Evolutionary conservation across 1,284 basidiomycete species (phyloP), one percentile per base, ranked within the genome.

Genomic region (Pyrrhoderma noxium): DNA sequence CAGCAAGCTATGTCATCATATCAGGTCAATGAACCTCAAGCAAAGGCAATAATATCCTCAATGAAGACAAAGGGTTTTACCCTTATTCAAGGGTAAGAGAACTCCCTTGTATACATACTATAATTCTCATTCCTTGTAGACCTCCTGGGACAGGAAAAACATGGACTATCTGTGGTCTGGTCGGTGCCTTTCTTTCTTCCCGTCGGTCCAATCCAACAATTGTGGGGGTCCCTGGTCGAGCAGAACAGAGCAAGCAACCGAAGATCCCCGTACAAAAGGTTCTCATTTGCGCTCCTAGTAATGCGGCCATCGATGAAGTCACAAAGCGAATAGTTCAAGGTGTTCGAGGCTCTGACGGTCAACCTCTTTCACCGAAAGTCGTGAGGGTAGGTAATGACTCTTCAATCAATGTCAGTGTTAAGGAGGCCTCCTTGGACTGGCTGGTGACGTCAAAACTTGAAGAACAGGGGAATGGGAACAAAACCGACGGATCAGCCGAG

Each of bases 91-190:
- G 96, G 95, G 93, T 94, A 62, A 57, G 79, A 68, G 16, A 16
- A 23, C n/a, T 45, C 50, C 43, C 8, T 31, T 38, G 0, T 14
- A 19, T 27, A 13, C 1, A 19, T 23, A 18, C 45, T 7, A 14
- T 37, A 31, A 13, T 46, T 27, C 40, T 21, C 13, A 41, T 48
- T 36, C 56, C 55, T 11, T 36, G 3, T 60, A 93, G 93, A 45
- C 96, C 96, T 23, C 96, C 96, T 1, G 96, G 96, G 58, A 99
- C 96, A 0, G 96, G 96, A 38, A 99, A 99, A 70, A 99, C 96
- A 8, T 97, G 93, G 46, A 99, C 96, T 0, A 99, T 99, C 58
- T 91, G 93, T 60, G 93, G 91, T 16, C 74, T 99, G n/a, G 87
- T 97, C 2, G 85, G 91, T 37, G 80, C 85, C 5, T 93, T 89